Base-by-base conservation (phyloP, 257 asterid species). In the Echium plantagineum region DNA sequence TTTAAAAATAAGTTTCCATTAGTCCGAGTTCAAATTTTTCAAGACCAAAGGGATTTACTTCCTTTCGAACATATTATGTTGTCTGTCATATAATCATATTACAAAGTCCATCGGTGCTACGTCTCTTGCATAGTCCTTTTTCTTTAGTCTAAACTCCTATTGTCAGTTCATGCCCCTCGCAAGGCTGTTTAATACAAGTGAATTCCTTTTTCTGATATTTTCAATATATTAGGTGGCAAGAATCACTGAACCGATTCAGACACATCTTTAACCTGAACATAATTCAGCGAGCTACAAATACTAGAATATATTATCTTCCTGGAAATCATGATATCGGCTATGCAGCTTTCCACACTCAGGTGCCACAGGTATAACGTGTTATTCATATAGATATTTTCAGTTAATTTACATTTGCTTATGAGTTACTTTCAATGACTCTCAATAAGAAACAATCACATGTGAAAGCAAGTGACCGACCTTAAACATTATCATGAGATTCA, bases 321-420 rank as follows among this genome's bases (percentile, higher is more conserved):
- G 98, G 98, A 65, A 91, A 91, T 78, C 98, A 91, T 78, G 98
- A 91, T 68, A 77, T 73, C 24, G 97, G 97, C 26, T 91, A 91
- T 64, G 68, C 90, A 46, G 83, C 89, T 78, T 66, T 74, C 67
- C 75, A 70, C 78, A 75, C 93, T 31, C 85, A 48, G 30, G 69
- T 72, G 68, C 89, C 94, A 18, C 83, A 84, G 90, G 97, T 91
- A 72, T 24, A 49, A 49, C 9, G n/a, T 67, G 46, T 47, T 63
- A 19, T 63, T 65, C 69, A 13, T 1, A 42, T 42, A n/a, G n/a
- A n/a, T n/a, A n/a, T n/a, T n/a, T n/a, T n/a, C n/a, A n/a, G n/a
- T n/a, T n/a, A n/a, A n/a, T n/a, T n/a, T n/a, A n/a, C n/a, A n/a
- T n/a, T n/a, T n/a, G n/a, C n/a, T n/a, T n/a, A n/a, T n/a, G n/a